phyloP scores from a whole-genome alignment of 495 filamentous ascomycete species.

The Coniosporium apollinis region DNA sequence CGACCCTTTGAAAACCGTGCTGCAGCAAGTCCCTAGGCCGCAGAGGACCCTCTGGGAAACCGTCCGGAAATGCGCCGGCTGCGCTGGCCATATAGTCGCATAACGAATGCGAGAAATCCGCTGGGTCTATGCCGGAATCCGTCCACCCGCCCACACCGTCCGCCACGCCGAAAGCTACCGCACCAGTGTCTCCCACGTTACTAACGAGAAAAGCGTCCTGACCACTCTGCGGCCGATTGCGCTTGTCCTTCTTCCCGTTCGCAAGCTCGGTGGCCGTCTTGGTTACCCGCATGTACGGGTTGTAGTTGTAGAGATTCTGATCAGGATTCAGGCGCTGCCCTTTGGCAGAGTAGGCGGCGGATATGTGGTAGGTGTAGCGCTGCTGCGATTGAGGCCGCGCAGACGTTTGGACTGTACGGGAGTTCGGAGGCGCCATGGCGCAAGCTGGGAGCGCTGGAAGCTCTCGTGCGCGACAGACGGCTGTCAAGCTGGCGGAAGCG shows the following conservation, averaged over 20 bases:
- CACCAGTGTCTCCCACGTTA: slow-evolving; percentile 40
- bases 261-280: slow-evolving; percentile 6
- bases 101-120: slow-evolving; percentile 88
- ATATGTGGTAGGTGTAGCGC: slow-evolving; percentile 43
- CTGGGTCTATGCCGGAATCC: slow-evolving; percentile 78
- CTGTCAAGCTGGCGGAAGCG: too few species aligned
- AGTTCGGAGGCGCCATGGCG: too few species aligned
- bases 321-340: slow-evolving; percentile 49
- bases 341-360: slow-evolving; percentile 65
- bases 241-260: slow-evolving; percentile 30
- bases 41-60: slow-evolving; percentile 27
- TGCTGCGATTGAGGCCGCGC: too few species aligned
- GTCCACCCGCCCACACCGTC: slow-evolving; percentile 94
- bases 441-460: too few species aligned
- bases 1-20: slow-evolving; percentile 62
- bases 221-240: slow-evolving; percentile 55
- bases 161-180: slow-evolving; percentile 64
- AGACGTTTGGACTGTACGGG: too few species aligned
- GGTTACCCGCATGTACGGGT: slow-evolving; percentile 8
- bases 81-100: slow-evolving; percentile 76
- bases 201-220: slow-evolving; percentile 95
- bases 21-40: slow-evolving; percentile 60
- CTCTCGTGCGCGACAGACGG: too few species aligned
- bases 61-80: slow-evolving; percentile 25
- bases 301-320: slow-evolving; percentile 12